Evolutionary conservation across 2,329 filamentous ascomycete species (phyloP).

Genomic region (Exophiala oligosperma): DNA sequence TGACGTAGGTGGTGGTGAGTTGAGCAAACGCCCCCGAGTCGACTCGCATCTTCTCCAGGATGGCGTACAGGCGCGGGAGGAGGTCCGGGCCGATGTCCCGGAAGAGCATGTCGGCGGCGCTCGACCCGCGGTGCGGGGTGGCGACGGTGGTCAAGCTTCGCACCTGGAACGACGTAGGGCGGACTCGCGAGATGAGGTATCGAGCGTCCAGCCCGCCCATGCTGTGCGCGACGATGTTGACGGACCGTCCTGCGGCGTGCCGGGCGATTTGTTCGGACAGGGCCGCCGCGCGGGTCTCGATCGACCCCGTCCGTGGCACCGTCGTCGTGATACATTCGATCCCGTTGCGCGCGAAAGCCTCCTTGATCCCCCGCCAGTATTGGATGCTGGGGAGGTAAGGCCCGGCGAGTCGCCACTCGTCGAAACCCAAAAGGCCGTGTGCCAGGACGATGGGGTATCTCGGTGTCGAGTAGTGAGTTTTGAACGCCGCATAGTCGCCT

Average conservation of each 20-base stretch:
- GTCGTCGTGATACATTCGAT: slow-evolving; percentile 62
- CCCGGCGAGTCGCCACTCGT: slow-evolving; percentile 59
- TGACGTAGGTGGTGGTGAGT: slow-evolving; percentile 60
- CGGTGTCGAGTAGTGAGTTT: slow-evolving; percentile 58
- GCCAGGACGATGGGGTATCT: slow-evolving; percentile 63
- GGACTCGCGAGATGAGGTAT: slow-evolving; percentile 62
- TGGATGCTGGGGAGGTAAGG: slow-evolving; percentile 57
- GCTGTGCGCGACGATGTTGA: slow-evolving; percentile 65
- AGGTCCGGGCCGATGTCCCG: slow-evolving; percentile 56
- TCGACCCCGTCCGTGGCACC: slow-evolving; percentile 60
- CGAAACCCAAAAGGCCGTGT: slow-evolving; percentile 66
- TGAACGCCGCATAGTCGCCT: slow-evolving; percentile 62
- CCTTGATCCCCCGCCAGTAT: slow-evolving; percentile 65
- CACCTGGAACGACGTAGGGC: slow-evolving; percentile 67
- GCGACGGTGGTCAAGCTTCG: slow-evolving; percentile 66
- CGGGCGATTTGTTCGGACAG: slow-evolving; percentile 54
- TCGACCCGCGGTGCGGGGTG: slow-evolving; percentile 57
- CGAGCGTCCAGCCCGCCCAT: slow-evolving; percentile 63
- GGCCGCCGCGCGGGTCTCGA: slow-evolving; percentile 57
- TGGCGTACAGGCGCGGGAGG: slow-evolving; percentile 56
- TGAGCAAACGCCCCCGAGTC: slow-evolving; percentile 64
- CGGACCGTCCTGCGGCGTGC: slow-evolving; percentile 56
- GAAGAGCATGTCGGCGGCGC: slow-evolving; percentile 63
- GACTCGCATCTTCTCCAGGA: slow-evolving; percentile 55
- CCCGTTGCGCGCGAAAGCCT: slow-evolving; percentile 56